Evolutionary conservation across 2,329 filamentous ascomycete species (phyloP).

Genomic region (Magnaporthiopsis rhizophila): DNA sequence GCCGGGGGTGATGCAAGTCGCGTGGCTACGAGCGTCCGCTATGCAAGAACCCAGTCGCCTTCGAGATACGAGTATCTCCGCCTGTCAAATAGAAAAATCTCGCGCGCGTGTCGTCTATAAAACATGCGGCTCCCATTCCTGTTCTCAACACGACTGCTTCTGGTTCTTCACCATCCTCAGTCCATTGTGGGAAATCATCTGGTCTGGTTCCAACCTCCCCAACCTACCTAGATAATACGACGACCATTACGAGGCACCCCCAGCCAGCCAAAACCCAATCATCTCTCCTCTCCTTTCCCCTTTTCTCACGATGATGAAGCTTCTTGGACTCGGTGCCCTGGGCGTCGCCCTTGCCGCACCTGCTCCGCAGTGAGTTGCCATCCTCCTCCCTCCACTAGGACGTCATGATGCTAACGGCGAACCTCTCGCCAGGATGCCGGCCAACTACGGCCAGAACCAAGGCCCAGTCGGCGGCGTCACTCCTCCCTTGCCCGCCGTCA

Average conservation of each 20-base stretch:
- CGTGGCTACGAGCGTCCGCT: background rate
- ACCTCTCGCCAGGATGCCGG: constrained; percentile 22
- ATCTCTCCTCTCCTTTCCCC: background rate
- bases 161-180: background rate
- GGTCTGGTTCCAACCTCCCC: background rate
- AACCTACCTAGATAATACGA: too few species aligned
- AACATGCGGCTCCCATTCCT: background rate
- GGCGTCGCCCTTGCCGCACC: constrained; percentile 4
- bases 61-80: background rate
- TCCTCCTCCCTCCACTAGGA: too few species aligned
- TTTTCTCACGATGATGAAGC: background rate
- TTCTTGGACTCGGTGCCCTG: constrained; percentile 1
- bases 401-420: constrained; percentile 11
- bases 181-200: background rate
- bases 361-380: constrained; percentile 1
- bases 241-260: too few species aligned
- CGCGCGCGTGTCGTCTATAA: background rate
- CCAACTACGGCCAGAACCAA: constrained; percentile 31
- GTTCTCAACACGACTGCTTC: background rate
- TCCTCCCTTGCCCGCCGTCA: constrained; percentile 29
- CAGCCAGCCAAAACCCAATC: too few species aligned
- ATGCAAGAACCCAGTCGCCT: background rate
- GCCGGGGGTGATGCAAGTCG: background rate
- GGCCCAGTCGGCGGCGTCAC: constrained; percentile 32
- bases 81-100: background rate